Base-by-base conservation (phyloP, 306 rosid species). In the Cucurbita argyrosperma region DNA sequence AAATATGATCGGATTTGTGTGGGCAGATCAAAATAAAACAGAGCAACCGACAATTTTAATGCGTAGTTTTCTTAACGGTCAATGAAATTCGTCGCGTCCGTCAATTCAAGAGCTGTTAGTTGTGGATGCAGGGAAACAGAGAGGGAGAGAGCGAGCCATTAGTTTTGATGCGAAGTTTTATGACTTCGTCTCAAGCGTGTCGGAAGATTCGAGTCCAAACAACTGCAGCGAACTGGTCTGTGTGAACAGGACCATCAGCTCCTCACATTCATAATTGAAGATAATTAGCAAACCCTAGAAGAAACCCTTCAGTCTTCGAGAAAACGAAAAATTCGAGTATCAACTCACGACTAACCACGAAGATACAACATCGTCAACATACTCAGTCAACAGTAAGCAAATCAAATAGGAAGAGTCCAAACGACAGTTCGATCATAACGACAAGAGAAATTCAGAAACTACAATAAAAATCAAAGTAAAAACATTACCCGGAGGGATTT, bases 401-500 rank as follows among this genome's bases (percentile, higher is more conserved):
- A 23, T 5, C 3, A 68, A 23, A 47, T 2, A 14, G 15, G 30
- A 21, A 14, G 4, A 23, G 55, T 11, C 38, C 56, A 40, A 10
- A 13, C 40, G 6, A 19, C 9, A 46, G 1, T 40, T 11, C 15
- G 14, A 23, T 46, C 30, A 42, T 18, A 66, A 7, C 8, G 3
- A 2, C 3, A 10, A 16, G 19, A 8, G 46, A 15, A 10, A 21
- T 2, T 67, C 6, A 1, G n/a, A 23, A 68, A 16, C 40, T 43
- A 1, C 35, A 4, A 62, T 39, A 45, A 43, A 4, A 37, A 23
- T 70, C 59, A 16, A 51, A 3, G 46, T 4, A 15, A n/a, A 65
- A 0, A 52, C 30, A 82, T 77, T 85, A 91, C 97, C 26, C 80
- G 80, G 40, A 91, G 92, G 12, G 87, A 85, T 87, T 94, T 91